Percentiles rank a stretch among this genome's conserved stretches.
phyloP scores from a whole-genome alignment of 1,284 basidiomycete species.

The Athelia sp. region DNA sequence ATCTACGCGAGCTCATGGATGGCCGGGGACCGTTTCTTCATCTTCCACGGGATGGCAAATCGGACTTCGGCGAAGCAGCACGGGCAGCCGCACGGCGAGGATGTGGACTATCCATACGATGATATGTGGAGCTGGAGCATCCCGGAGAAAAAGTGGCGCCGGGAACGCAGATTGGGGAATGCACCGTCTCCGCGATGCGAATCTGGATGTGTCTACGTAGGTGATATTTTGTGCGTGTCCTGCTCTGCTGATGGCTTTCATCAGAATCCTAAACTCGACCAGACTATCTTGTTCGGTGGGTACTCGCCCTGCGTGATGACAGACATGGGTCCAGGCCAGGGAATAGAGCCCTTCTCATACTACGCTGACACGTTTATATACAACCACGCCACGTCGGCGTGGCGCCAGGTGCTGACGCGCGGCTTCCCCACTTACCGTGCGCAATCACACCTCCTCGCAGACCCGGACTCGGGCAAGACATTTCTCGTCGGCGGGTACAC shows the following conservation, averaged over 20 bases:
- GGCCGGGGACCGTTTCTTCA: conserved; percentile 24
- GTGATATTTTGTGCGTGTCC: conserved; percentile 7
- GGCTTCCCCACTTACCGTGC: conserved; percentile 31
- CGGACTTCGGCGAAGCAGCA: conserved; percentile 7
- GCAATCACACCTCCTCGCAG: conserved; percentile 20
- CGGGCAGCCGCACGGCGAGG: too few relatives aligned
- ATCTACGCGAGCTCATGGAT: conserved; percentile 27
- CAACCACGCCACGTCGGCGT: conserved; percentile 14
- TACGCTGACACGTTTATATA: conserved; percentile 32
- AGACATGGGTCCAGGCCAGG: conserved; percentile 16
- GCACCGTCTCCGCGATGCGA: conserved; percentile 32
- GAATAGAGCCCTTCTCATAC: conserved; percentile 22
- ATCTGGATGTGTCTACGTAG: conserved; percentile 29
- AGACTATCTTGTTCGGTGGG: conserved; percentile 34
- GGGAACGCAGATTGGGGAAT: conserved; percentile 32
- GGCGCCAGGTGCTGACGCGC: conserved; percentile 25
- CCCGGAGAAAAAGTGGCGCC: conserved; percentile 26
- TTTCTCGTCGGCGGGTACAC: conserved; percentile 36
- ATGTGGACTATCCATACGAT: conserved; percentile 21
- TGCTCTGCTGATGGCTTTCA: not conserved
- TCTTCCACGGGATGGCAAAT: conserved; percentile 32
- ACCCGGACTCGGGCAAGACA: conserved; percentile 27
- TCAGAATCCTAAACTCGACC: conserved; percentile 31
- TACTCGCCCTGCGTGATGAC: conserved; percentile 25
- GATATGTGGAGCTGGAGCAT: conserved; percentile 38